phyloP scores from a whole-genome alignment of 768 basidiomycete species.

The Terana coerulea region DNA sequence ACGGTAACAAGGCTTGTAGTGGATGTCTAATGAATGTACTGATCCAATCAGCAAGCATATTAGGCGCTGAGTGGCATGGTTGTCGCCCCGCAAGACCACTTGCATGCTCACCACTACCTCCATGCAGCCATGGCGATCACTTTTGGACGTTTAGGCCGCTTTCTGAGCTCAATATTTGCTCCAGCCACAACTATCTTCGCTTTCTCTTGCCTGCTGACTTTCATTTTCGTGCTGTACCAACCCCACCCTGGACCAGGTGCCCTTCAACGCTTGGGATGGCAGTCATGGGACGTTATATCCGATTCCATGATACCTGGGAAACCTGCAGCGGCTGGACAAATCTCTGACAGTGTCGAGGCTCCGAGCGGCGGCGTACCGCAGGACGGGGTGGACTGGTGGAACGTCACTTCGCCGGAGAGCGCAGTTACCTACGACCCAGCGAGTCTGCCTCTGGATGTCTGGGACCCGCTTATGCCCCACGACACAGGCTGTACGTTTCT shows the following conservation, averaged over 20 bases:
- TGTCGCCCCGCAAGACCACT: background rate
- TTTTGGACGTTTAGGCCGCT: slow-evolving; percentile 40
- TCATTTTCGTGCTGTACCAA: slow-evolving; percentile 79
- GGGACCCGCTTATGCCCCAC: slow-evolving; percentile 73
- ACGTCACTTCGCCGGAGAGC: slow-evolving; percentile 40
- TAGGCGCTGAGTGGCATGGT: no score
- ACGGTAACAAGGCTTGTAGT: no score
- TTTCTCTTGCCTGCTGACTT: slow-evolving; percentile 71
- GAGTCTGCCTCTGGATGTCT: slow-evolving; percentile 75
- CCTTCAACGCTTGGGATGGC: slow-evolving; percentile 80
- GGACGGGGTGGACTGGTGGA: slow-evolving; percentile 65
- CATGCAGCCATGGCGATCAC: slow-evolving; percentile 24
- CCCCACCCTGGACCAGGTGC: slow-evolving; percentile 69
- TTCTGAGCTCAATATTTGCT: slow-evolving; percentile 48
- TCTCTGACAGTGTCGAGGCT: slow-evolving; percentile 12
- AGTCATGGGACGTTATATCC: slow-evolving; percentile 73
- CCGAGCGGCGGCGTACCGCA: slow-evolving; percentile 11
- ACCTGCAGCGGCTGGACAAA: background rate
- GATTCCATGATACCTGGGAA: slow-evolving; percentile 16
- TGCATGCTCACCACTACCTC: background rate
- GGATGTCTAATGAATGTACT: no score
- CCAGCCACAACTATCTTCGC: slow-evolving; percentile 59
- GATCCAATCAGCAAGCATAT: no score
- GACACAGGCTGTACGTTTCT: slow-evolving; percentile 58
- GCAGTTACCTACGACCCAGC: slow-evolving; percentile 46